Conservation (phyloP, 441 rosid species). For the Gossypium gossypioides region DNA sequence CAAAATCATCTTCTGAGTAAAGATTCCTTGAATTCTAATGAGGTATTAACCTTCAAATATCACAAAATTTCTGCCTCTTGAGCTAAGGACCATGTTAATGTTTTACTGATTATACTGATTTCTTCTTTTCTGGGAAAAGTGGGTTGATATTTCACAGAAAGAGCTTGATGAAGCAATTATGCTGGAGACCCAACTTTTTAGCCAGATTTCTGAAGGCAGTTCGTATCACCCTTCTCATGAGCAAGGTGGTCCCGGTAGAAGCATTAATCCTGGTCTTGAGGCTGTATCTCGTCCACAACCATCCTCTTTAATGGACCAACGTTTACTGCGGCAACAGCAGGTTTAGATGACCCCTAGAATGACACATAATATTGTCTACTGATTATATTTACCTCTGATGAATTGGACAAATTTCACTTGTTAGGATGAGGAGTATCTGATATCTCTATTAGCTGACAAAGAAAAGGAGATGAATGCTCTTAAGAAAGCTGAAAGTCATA, state of each 20-base stretch:
- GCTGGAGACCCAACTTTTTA: constrained; percentile 53
- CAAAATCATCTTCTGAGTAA: constrained; percentile 17
- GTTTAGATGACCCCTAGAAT: constrained; percentile 10
- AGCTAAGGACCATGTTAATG: not conserved
- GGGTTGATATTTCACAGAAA: constrained; percentile 51
- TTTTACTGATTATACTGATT: constrained; percentile 11
- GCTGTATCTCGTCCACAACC: constrained; percentile 18
- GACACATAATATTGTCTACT: constrained; percentile 2
- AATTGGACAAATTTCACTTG: constrained; percentile 11
- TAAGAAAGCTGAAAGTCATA: constrained; percentile 25
- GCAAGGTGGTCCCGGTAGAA: constrained; percentile 15
- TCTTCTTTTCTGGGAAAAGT: constrained; percentile 26
- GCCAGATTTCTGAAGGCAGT: constrained; percentile 30
- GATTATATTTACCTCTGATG: not conserved
- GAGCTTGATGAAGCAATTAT: constrained; percentile 58
- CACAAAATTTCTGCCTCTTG: not conserved
- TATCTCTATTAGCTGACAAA: constrained; percentile 32
- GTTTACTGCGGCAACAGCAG: constrained; percentile 30
- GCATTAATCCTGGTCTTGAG: constrained; percentile 8
- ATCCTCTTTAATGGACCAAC: constrained; percentile 18
- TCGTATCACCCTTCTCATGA: constrained; percentile 15
- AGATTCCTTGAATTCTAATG: constrained; percentile 23
- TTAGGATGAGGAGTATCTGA: constrained; percentile 39
- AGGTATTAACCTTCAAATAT: constrained; percentile 22
- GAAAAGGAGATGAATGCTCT: constrained; percentile 29